phyloP scores from a whole-genome alignment of 2,329 filamentous ascomycete genomes.

The Epichloe uncinata region DNA sequence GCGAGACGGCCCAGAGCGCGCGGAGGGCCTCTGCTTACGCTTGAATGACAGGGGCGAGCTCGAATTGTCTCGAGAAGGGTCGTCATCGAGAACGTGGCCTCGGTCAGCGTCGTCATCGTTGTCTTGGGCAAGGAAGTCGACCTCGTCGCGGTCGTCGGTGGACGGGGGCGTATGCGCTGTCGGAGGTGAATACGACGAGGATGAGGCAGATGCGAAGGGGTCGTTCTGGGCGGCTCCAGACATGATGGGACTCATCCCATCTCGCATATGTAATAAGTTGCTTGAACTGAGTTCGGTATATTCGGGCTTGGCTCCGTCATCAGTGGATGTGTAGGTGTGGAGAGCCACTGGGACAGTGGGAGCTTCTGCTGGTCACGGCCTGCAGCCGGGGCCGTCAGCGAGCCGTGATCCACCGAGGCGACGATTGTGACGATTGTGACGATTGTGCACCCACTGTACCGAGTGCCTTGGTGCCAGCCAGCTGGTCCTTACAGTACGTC shows the following conservation, averaged over 20 bases:
- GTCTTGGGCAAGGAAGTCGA: slow-evolving; percentile 24
- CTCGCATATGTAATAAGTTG: slow-evolving; percentile 8
- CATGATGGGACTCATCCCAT: slow-evolving; percentile 29
- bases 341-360: too few relatives aligned
- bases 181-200: slow-evolving; percentile 17
- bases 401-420: too few relatives aligned
- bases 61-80: slow-evolving; percentile 39
- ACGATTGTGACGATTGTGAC: too few relatives aligned
- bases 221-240: slow-evolving; percentile 23
- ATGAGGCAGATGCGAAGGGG: slow-evolving; percentile 23
- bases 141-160: slow-evolving; percentile 31
- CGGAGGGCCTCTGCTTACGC: slow-evolving; percentile 45
- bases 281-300: not conserved
- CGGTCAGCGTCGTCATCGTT: slow-evolving; percentile 12
- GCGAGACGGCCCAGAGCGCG: slow-evolving; percentile 32
- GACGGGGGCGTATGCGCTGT: slow-evolving; percentile 12
- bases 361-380: not conserved
- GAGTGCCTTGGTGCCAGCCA: too few relatives aligned
- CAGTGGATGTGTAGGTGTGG: too few relatives aligned
- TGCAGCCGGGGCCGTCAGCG: not conserved
- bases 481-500: too few relatives aligned
- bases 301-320: not conserved
- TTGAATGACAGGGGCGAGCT: slow-evolving; percentile 54
- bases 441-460: too few relatives aligned
- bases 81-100: slow-evolving; percentile 34